Percentiles rank a stretch among this genome's conserved stretches.
Evolutionary conservation across 495 filamentous ascomycete genomes (phyloP).

Genomic region (Talaromyces ruber): DNA sequence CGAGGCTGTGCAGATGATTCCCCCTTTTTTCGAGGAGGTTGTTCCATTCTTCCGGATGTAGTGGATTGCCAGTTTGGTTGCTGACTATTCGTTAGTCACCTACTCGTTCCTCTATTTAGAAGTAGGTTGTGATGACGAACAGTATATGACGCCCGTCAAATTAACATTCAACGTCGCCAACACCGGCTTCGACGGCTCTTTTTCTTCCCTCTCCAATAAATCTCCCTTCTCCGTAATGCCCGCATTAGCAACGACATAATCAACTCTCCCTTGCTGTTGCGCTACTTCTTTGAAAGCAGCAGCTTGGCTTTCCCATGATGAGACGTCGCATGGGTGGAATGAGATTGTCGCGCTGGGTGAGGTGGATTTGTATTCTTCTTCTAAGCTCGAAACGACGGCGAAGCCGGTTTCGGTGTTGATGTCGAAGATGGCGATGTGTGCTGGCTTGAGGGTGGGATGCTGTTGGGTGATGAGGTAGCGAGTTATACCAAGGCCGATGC

Average conservation of each 20-base stretch:
- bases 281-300: constrained; percentile 32
- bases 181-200: constrained; percentile 25
- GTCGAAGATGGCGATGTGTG: constrained; percentile 43
- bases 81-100: constrained; percentile 14
- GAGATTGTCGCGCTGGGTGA: neutral
- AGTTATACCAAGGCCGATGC: constrained; percentile 43
- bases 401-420: constrained; percentile 27
- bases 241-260: constrained; percentile 49
- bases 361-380: constrained; percentile 12
- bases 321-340: constrained; percentile 39
- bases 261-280: constrained; percentile 26
- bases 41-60: constrained; percentile 41
- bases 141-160: constrained; percentile 36
- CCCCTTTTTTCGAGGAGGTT: constrained; percentile 23
- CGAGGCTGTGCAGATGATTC: constrained; percentile 47
- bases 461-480: constrained; percentile 37
- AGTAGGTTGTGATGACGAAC: no score
- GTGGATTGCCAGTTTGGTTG: constrained; percentile 40
- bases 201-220: constrained; percentile 17
- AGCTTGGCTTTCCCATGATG: constrained; percentile 39
- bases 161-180: constrained; percentile 39
- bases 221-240: constrained; percentile 40
- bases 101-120: neutral
- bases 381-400: constrained; percentile 19
- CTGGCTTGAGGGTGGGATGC: constrained; percentile 11